Conservation (phyloP, 495 filamentous ascomycete species). For the Pyronema omphalodes region DNA sequence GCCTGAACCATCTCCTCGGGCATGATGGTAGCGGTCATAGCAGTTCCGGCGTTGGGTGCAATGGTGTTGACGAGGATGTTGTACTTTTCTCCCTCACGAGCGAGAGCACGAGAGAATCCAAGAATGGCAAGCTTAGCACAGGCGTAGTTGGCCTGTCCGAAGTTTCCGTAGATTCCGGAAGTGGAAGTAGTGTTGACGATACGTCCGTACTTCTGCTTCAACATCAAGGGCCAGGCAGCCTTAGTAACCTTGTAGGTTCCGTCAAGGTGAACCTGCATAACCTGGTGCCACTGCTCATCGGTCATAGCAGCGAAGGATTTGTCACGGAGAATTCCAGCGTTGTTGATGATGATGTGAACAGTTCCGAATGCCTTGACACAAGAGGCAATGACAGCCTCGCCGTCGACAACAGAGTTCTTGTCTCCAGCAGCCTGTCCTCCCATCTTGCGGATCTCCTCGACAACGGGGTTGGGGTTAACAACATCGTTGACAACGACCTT, state of each 20-base stretch:
- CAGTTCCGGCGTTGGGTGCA: constrained; percentile 89
- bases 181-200: constrained; percentile 93
- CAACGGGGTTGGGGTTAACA: constrained; percentile 76
- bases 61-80: constrained; percentile 99
- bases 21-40: constrained; percentile 88
- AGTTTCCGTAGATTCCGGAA: constrained; percentile 96
- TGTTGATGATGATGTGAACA: constrained; percentile 89
- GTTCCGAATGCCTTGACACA: constrained; percentile 90
- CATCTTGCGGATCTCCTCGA: constrained; percentile 74
- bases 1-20: constrained; percentile 97
- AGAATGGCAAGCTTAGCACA: constrained; percentile 92
- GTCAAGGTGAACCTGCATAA: constrained; percentile 78
- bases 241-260: constrained; percentile 96
- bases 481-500: constrained; percentile 90
- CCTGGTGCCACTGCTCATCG: constrained; percentile 80
- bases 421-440: constrained; percentile 85
- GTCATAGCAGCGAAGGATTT: constrained; percentile 98
- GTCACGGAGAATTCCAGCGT: constrained; percentile 91
- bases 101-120: constrained; percentile 81
- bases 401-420: constrained; percentile 88
- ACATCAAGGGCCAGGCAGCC: constrained; percentile 92
- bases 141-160: constrained; percentile 95
- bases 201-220: constrained; percentile 97
- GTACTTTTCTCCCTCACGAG: constrained; percentile 87
- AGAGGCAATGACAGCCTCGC: constrained; percentile 75